Base-by-base conservation (phyloP, 345 rosid genomes). In the Carallia pectinifolia region DNA sequence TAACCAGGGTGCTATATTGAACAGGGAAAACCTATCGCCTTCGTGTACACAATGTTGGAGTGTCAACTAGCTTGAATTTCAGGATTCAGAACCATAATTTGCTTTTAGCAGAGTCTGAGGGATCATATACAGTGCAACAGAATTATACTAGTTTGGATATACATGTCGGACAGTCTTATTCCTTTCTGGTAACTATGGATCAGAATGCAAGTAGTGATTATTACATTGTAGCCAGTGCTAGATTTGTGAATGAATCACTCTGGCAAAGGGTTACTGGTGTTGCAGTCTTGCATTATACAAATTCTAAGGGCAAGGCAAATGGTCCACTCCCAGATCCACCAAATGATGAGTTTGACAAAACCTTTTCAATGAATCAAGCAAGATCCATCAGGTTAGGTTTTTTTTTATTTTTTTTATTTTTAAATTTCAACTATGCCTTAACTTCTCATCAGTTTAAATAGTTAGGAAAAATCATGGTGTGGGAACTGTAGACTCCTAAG, bases 351-450 rank as follows among this genome's bases (percentile, higher is more conserved):
- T 92, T 77, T 38, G 98, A 96, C 79, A 92, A 92, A 75, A 90
- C 97, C 64, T 92, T 82, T 81, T 95, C 99, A 64, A 96, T 96
- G 99, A 96, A 92, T 82, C 99, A 96, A 80, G 97, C 98, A 48
- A 87, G 98, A 86, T 96, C 99, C 36, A 89, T 96, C 86, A 92
- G 99, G 99, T 90, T 77, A 13, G 84, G 76, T 53, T 53, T 8
- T 53, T 67, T 29, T 15, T 48, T n/a, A 48, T 65, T 23, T 70
- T 19, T 67, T 29, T 15, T 48, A n/a, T 54, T 65, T 65, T 70
- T 19, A 54, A 67, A 50, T 68, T 44, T 33, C 16, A 34, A 8
- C 31, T 19, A 12, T 48, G 19, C 53, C 58, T 69, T 39, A 27
- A 52, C 15, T 55, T 55, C 31, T 8, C 15, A 55, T 5, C 59